Conservation (phyloP, 1,284 basidiomycete species). For the Leccinum insolens region DNA sequence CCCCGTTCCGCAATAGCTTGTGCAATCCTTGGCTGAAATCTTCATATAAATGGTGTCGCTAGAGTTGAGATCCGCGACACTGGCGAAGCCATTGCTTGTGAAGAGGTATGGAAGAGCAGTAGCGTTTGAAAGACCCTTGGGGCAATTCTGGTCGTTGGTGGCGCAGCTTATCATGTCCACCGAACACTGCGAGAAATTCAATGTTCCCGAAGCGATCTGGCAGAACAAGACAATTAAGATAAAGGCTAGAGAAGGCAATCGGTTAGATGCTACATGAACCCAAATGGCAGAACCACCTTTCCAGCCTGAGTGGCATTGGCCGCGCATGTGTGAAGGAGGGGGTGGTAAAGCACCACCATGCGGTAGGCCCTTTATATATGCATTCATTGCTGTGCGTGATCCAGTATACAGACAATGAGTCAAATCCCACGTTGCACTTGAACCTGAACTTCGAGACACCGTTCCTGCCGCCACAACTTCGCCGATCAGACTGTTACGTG, state of each 20-base stretch:
- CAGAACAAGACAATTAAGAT: constrained; percentile 8
- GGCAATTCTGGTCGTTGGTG: neutral
- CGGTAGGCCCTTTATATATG: neutral
- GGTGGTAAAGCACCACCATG: neutral
- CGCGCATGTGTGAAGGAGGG: neutral
- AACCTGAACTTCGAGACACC: too few species aligned
- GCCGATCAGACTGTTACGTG: too few species aligned
- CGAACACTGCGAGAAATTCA: constrained; percentile 16
- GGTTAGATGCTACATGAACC: constrained; percentile 10
- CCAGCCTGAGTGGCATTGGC: neutral
- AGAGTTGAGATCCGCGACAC: too few species aligned
- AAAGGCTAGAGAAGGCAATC: constrained; percentile 3
- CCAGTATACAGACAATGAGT: neutral
- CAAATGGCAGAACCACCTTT: constrained; percentile 10
- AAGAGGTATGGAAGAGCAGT: constrained; percentile 19
- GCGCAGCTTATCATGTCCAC: constrained; percentile 15
- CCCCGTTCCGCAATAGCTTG: too few species aligned
- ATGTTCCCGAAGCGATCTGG: neutral
- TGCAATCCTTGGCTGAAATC: too few species aligned
- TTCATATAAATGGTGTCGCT: too few species aligned
- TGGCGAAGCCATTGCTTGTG: constrained; percentile 12
- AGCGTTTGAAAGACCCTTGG: constrained; percentile 7
- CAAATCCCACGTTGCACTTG: too few species aligned
- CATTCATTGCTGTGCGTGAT: neutral
- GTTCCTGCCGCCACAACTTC: too few species aligned